A percentile compares a stretch with the other conserved stretches of the same genome.
Evolutionary conservation across 352 stramenopile species (phyloP).

Genomic region (Phytophthora pinifolia): DNA sequence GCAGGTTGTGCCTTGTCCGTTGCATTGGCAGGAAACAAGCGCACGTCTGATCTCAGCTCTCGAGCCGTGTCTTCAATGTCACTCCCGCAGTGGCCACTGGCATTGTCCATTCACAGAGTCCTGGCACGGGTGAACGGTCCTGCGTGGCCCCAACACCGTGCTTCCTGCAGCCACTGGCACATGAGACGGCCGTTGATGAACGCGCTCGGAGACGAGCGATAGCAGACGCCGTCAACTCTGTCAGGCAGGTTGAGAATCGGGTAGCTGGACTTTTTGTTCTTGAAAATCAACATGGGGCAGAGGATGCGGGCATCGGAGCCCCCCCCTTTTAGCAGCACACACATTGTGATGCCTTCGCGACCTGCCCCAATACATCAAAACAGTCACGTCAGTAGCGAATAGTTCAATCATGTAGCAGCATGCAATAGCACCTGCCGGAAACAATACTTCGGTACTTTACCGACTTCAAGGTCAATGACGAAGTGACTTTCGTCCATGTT

Average conservation of each 20-base stretch:
- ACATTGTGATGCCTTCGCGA: slow-evolving; percentile 15
- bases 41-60: background rate
- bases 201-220: slow-evolving; percentile 4
- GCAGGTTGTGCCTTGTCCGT: slow-evolving; percentile 3
- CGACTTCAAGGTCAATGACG: slow-evolving; percentile 25
- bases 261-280: slow-evolving; percentile 16
- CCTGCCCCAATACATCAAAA: slow-evolving; percentile 2
- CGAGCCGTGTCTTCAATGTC: no score
- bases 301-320: slow-evolving; percentile 3
- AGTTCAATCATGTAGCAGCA: background rate
- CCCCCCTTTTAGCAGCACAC: slow-evolving; percentile 13
- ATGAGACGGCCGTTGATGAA: no score
- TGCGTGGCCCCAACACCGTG: background rate
- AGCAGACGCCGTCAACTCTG: background rate
- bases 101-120: slow-evolving; percentile 8
- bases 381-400: slow-evolving; percentile 6
- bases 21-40: slow-evolving; percentile 2
- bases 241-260: slow-evolving; percentile 7
- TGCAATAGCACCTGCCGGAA: slow-evolving; percentile 11
- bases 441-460: slow-evolving; percentile 20
- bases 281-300: slow-evolving; percentile 20
- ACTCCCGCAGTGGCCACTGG: slow-evolving; percentile 5
- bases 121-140: background rate
- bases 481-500: slow-evolving; percentile 26
- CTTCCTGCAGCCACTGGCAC: slow-evolving; percentile 4